Evolutionary conservation across 2,329 filamentous ascomycete genomes (phyloP).

Genomic region (Aphanocladium album): DNA sequence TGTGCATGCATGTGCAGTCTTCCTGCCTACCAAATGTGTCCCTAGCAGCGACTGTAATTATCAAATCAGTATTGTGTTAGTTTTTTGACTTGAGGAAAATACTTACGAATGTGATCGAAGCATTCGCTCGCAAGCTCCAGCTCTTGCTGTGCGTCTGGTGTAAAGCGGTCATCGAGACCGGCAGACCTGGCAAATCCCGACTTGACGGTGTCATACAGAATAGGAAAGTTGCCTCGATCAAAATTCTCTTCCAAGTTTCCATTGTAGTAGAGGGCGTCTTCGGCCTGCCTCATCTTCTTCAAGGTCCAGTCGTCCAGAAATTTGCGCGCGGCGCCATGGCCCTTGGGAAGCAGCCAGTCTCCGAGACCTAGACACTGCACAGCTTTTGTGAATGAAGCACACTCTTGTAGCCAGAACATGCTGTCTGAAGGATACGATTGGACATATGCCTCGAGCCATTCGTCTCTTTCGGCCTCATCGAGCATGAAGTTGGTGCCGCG

Average conservation of each 20-base stretch:
- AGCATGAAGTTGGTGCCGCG: neutral
- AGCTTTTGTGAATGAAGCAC: neutral
- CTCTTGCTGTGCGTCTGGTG: neutral
- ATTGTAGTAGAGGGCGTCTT: neutral
- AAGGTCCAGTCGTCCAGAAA: neutral
- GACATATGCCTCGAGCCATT: neutral
- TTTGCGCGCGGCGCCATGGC: neutral
- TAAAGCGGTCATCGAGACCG: neutral
- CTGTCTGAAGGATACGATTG: neutral
- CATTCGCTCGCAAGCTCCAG: neutral
- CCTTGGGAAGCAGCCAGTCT: neutral
- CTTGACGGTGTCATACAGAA: neutral
- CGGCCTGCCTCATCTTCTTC: neutral
- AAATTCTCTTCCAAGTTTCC: neutral
- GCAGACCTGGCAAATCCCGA: neutral
- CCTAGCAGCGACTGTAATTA: neutral
- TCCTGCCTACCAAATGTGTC: neutral
- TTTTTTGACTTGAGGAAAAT: neutral
- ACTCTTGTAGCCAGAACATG: neutral
- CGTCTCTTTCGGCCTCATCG: neutral
- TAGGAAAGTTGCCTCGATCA: neutral
- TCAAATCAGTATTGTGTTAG: neutral
- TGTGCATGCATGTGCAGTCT: neutral
- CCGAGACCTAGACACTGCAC: neutral
- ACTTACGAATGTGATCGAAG: neutral